Conservation (phyloP, 108 stramenopile genomes). For the Nannochloropsis salina region DNA sequence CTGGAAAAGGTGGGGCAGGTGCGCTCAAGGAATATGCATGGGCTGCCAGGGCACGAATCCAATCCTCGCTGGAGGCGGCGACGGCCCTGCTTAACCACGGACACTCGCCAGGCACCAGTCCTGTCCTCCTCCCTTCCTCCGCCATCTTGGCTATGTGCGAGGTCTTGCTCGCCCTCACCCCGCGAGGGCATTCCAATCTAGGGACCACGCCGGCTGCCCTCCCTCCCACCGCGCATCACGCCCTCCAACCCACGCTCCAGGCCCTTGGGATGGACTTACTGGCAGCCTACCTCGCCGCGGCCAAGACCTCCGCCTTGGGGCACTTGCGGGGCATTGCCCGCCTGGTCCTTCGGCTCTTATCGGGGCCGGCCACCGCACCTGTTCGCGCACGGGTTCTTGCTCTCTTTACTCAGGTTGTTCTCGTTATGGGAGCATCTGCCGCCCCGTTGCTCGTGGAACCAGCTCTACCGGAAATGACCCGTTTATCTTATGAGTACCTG, state of each 20-base stretch:
- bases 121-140: constrained; percentile 13
- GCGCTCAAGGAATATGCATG: neutral
- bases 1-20: neutral
- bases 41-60: neutral
- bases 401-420: neutral
- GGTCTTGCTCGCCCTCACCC: neutral
- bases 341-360: neutral
- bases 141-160: neutral
- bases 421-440: constrained; percentile 11
- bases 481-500: neutral
- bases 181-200: neutral
- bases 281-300: neutral
- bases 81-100: neutral
- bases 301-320: neutral
- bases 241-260: neutral
- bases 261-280: neutral
- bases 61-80: neutral
- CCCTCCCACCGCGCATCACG: neutral
- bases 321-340: neutral
- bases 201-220: neutral
- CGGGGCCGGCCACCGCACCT: neutral
- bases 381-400: neutral
- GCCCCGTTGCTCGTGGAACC: neutral
- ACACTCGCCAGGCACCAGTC: neutral
- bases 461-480: neutral